Evolutionary conservation across 2,329 filamentous ascomycete species (phyloP), one percentile per base, ranked within the genome.

Genomic region (Polytolypa hystricis): DNA sequence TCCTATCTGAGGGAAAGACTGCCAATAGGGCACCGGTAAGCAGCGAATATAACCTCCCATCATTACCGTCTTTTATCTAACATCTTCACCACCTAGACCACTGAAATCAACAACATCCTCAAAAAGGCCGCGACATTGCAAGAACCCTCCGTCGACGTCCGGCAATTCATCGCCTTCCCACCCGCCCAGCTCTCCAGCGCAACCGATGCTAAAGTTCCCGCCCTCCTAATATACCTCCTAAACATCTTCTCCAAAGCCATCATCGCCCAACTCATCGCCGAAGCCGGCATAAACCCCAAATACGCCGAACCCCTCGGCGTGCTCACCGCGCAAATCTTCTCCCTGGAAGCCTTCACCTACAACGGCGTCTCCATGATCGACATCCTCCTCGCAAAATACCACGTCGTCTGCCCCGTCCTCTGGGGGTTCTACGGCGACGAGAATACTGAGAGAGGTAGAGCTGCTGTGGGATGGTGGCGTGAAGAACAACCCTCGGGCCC

Each of bases 391-490:
- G 80, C 87, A 37, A 72, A 96, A 58, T 82, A 84, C 51, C 77
- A 86, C 41, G 69, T 82, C 11, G 69, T 75, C 3, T 93, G 85
- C 50, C 89, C 91, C 0, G 79, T 86, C 1, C 66, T 98, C 0
- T 96, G 93, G 55, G 89, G 89, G 12, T 75, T 87, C 45, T 71
- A 75, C 29, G 87, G 84, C 16, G 77, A 68, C 43, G 84, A 93
- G 55, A 77, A 70, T 42, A 93, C 79, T 1, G 71, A 77, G 30
- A 66, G 67, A 8, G 85, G 84, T 1, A 73, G 79, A 9, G 47
- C 60, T 12, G 70, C 73, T n/a, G 60, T 93, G 2, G 85, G 84
- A 0, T 93, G 85, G 84, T 72, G 69, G 58, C 74, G 69, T 45
- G 71, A 76, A 14, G 58, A 58, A 28, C 55, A 46, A 21, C 45